Evolutionary conservation across 177 flowering plant species (phyloP).

Genomic region (Vitis hybrid): DNA sequence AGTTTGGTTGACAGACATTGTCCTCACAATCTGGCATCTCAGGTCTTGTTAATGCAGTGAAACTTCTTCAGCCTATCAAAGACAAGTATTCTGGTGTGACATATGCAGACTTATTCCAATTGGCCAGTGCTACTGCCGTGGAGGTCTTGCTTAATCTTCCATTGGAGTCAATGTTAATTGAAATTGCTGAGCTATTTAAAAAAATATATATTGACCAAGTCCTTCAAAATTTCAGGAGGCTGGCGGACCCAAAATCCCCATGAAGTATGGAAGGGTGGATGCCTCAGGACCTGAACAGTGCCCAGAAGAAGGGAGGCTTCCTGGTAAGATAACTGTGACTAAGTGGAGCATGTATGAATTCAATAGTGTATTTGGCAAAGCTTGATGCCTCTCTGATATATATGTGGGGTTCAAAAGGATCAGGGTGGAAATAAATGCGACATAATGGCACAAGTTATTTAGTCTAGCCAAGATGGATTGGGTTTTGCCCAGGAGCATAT

Average conservation of each 20-base stretch:
- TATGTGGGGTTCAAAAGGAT: too few species aligned
- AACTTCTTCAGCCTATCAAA: conserved; percentile 88
- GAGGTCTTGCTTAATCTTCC: conserved; percentile 54
- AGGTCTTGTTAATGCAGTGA: conserved; percentile 95
- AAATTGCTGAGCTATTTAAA: neutral
- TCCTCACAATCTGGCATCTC: conserved; percentile 26
- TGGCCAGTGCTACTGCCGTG: conserved; percentile 96
- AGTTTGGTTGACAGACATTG: conserved; percentile 1
- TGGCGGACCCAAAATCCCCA: conserved; percentile 94
- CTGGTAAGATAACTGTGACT: conserved; percentile 48
- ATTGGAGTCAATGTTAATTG: neutral
- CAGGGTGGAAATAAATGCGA: too few species aligned
- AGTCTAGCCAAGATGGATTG: too few species aligned
- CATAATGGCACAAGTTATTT: too few species aligned
- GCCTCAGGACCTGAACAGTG: conserved; percentile 76
- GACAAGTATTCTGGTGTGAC: conserved; percentile 83
- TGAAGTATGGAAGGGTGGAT: conserved; percentile 98
- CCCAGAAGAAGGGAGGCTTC: conserved; percentile 97
- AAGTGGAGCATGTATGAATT: too few species aligned
- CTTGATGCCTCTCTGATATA: too few species aligned
- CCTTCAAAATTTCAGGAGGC: conserved; percentile 65
- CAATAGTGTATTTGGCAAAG: too few species aligned
- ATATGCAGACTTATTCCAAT: conserved; percentile 93
- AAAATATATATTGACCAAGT: neutral
- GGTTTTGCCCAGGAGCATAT: too few species aligned